Evolutionary conservation across 306 rosid genomes (phyloP), one percentile per base, ranked within the genome.

Genomic region (Vigna trinervia): DNA sequence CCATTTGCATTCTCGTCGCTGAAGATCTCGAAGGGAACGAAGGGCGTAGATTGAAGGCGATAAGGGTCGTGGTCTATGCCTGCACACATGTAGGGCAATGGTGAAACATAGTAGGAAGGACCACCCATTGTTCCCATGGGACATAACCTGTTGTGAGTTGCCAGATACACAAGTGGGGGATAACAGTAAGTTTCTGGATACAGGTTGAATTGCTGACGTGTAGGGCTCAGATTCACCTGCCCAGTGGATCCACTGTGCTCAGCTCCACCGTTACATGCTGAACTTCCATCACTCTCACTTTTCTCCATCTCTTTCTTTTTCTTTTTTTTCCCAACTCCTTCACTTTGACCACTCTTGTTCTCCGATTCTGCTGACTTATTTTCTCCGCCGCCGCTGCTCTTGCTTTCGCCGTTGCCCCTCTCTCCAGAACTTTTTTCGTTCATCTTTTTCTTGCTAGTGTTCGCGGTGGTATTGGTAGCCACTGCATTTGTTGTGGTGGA

Each of bases 1-100:
- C 85, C 96, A 72, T 89, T 85, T 5, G 88, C 89, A 82, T 92
- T 92, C 38, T 94, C 98, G 70, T 94, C 98, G 43, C 96, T 94
- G 80, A 92, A 94, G 76, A 92, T 87, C 83, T 89, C 91, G 57
- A 86, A 82, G 48, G 83, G 60, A 63, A 82, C 69, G 71, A 77
- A 71, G 10, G 86, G 83, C 45, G 71, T 1, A 12, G 86, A 79
- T 50, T 78, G 91, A 23, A 84, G 81, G 57, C 87, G 69, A 51
- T 86, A 74, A 52, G 39, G 71, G 50, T 80, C 87, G 12, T 73
- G 81, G 38, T 81, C 85, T 34, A 39, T 22, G 54, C 76, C 81
- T 63, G 88, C 60, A 73, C 54, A 81, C 81, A 83, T 75, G 92
- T 75, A 87, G 77, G 87, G 86, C 28, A 70, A 39, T 11, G 87